Evolutionary conservation across 306 rosid species (phyloP).

Genomic region (Lathyrus oleraceus): DNA sequence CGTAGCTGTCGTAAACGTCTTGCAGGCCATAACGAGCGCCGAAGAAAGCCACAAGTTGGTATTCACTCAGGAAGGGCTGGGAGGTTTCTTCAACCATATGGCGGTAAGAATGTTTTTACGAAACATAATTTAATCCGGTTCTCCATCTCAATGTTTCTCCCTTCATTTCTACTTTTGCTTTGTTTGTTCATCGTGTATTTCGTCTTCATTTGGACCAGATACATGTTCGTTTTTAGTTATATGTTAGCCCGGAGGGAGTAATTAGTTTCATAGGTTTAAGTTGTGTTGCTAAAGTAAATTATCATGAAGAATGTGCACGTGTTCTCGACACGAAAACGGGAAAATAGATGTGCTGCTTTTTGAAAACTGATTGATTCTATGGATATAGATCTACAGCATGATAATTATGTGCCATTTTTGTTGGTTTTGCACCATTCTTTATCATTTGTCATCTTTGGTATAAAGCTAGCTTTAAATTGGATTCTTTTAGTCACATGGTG

Average conservation of each 20-base stretch:
- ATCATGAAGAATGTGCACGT: not conserved
- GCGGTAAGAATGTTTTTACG: constrained; percentile 49
- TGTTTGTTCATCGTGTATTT: not conserved
- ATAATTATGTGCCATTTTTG: not conserved
- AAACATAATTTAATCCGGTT: not conserved
- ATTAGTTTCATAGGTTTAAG: not conserved
- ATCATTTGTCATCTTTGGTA: constrained; percentile 29
- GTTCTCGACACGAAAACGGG: not conserved
- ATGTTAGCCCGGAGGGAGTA: not conserved
- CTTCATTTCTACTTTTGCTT: not conserved
- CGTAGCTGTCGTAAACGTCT: constrained; percentile 97
- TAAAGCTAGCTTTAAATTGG: constrained; percentile 23
- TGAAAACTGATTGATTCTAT: not conserved
- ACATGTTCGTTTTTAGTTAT: constrained; percentile 1
- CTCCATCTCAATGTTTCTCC: not conserved
- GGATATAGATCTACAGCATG: not conserved
- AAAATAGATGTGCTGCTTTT: not conserved
- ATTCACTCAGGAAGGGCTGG: constrained; percentile 56
- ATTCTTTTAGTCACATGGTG: constrained; percentile 30
- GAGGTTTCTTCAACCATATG: constrained; percentile 66
- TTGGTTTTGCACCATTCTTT: constrained; percentile 30
- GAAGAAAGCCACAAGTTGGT: constrained; percentile 83
- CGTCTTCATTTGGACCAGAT: not conserved
- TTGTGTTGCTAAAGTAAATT: not conserved
- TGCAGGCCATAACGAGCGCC: constrained; percentile 90